A percentile compares a stretch with the other conserved stretches of the same genome.
Evolutionary conservation across 169 alveolate species (phyloP).

Genomic region (Pseudocohnilembus persalinus): DNA sequence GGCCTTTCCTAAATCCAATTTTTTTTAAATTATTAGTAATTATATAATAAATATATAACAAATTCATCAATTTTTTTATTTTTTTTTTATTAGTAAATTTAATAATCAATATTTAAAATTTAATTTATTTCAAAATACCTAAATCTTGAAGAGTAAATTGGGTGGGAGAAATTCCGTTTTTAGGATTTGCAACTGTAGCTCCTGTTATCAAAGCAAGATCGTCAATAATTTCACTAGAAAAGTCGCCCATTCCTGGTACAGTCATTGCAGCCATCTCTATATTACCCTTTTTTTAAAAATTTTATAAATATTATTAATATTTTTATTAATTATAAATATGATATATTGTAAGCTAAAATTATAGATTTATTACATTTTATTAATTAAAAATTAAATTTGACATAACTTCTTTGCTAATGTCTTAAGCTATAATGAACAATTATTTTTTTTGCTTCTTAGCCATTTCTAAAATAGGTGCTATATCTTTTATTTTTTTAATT

Average conservation of each 20-base stretch:
- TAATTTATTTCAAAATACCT: conserved; percentile 4
- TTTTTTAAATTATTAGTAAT: too few relatives aligned
- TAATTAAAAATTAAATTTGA: conserved; percentile 39
- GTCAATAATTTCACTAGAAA: conserved; percentile 24
- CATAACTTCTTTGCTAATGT: conserved; percentile 46
- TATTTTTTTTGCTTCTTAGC: conserved; percentile 49
- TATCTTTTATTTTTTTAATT: conserved; percentile 43
- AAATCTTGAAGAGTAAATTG: conserved; percentile 13
- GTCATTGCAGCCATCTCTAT: conserved; percentile 39
- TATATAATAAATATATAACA: too few relatives aligned
- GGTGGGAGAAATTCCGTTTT: background rate
- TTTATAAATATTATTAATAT: too few relatives aligned
- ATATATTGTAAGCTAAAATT: too few relatives aligned
- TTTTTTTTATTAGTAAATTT: too few relatives aligned
- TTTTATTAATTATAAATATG: too few relatives aligned
- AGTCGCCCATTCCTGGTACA: conserved; percentile 48
- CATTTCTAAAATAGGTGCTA: conserved; percentile 48
- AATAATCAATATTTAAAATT: background rate
- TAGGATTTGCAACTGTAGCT: conserved; percentile 3
- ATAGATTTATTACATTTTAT: conserved; percentile 14
- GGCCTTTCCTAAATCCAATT: background rate
- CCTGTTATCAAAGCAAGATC: conserved; percentile 33
- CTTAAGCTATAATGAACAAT: conserved; percentile 56
- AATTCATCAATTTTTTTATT: too few relatives aligned
- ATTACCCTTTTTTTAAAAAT: background rate